Evolutionary conservation across 2,329 filamentous ascomycete genomes (phyloP), one percentile per base, ranked within the genome.

Genomic region (Eutypa lata): DNA sequence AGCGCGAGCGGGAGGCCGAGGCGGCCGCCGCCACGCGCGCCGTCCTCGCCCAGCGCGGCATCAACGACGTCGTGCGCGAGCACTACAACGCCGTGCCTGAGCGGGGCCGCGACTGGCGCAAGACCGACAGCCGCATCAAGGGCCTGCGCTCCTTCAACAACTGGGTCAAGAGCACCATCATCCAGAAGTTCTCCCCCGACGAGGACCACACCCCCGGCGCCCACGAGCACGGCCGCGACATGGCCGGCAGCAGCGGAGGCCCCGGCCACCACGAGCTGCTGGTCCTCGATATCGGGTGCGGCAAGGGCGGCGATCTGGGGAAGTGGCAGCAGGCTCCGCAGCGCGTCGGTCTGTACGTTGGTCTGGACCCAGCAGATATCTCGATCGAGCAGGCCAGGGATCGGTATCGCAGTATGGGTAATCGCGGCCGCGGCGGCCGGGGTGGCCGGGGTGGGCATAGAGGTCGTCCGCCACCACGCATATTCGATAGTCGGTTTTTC

Each of bases 281-380:
- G 19, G 89, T 99, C 11, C 80, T 99, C 21, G 94, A 99, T 69
- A 87, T 99, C 66, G 94, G 94, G 24, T 99, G 94, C 69, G 94
- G 94, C 49, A 99, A 99, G 74, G 94, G 94, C 22, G 94, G 94
- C 44, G 94, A 99, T 70, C 70, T 99, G 56, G 88, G 88, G 51
- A 99, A 99, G 69, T 99, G 94, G 94, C 89, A 96, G 72, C 88
- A 91, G 61, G 91, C 93, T 19, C 91, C 91, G n/a, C 89, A 96
- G 65, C 78, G 84, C 6, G 89, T 97, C n/a, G 86, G 90, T 58
- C 82, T 97, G 2, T 99, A 99, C 64, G 91, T 99, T 48, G 94
- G 94, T 0, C 79, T 96, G 14, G 94, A 99, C 69, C 93, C 93
- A 3, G 94, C 94, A 33, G 90, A 97, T 53, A 82, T 97, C 31